These are phyloP conservation scores for Geosmithia flava DNA, from an alignment of 2,329 filamentous ascomycete species.

Conservation along the genomic window DNA sequence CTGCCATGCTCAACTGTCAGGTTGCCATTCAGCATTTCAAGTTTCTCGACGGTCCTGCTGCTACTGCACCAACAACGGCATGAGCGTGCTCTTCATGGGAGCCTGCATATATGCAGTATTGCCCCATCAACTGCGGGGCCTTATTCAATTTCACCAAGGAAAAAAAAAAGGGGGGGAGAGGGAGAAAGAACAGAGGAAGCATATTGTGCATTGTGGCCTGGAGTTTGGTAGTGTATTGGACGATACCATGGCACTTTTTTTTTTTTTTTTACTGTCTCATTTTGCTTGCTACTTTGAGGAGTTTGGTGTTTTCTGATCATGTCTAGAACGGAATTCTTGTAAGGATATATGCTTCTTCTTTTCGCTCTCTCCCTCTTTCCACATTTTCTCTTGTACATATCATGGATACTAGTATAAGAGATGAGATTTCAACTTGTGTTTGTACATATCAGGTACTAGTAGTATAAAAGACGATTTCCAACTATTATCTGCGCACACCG, in stretches of 20 bases:
- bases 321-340: neutral
- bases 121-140: neutral
- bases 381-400: neutral
- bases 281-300: neutral
- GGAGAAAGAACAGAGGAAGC: neutral
- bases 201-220: neutral
- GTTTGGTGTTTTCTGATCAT: neutral
- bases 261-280: neutral
- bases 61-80: conserved; percentile 4
- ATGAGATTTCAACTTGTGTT: neutral
- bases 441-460: too few relatives aligned
- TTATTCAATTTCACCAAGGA: neutral
- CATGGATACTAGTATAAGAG: neutral
- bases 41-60: conserved; percentile 41
- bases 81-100: neutral
- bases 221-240: neutral
- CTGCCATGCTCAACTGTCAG: conserved; percentile 79
- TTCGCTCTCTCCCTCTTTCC: neutral
- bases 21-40: conserved; percentile 75
- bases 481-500: neutral
- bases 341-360: neutral
- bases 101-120: neutral
- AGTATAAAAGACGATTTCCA: neutral
- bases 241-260: neutral
- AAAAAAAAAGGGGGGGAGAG: neutral